Base-by-base conservation (phyloP, 257 asterid species). In the Knoxia roxburghii region DNA sequence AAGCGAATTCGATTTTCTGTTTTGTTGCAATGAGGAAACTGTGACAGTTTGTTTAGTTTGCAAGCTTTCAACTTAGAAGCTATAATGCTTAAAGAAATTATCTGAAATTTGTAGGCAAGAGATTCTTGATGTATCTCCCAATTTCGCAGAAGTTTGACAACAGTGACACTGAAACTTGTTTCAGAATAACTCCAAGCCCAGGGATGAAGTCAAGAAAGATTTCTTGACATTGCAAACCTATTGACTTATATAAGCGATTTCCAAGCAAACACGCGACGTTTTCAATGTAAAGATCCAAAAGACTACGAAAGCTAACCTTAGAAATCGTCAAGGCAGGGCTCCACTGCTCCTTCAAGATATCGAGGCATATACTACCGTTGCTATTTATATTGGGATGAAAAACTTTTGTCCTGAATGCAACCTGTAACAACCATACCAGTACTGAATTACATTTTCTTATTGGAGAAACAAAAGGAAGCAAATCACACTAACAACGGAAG, bases 321-420 rank as follows among this genome's bases (percentile, higher is more conserved):
- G 95, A 88, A 57, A 88, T 85, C 35, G 92, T 88, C 68, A 84
- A 76, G 78, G 93, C 93, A 13, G 95, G 95, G 82, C 92, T 88
- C 95, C 95, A 88, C 74, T 88, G 92, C 80, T 88, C 92, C 76
- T 85, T 88, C 90, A 88, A 78, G 76, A 85, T 84, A 78, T 88
- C 95, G 1, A 85, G 90, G 82, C 90, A 88, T 73, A 88, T 85
- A 75, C 92, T 85, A 32, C 93, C 95, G 0, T 88, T 88, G 82
- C 88, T 85, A 75, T 88, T 88, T 39, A 88, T 85, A 72, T 88
- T 88, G 29, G 95, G 95, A 74, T 87, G 95, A 69, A 87, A 87
- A 61, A 87, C 87, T 75, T 87, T 87, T 3, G 90, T 87, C 85
- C 91, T 77, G 83, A 87, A 87, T 41, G 90, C 90, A 27, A 88